A percentile compares a stretch with the other conserved stretches of the same genome.
These are phyloP conservation scores for Gnetum montanum DNA, from an alignment of 75 land plant species.

Conservation along the genomic window DNA sequence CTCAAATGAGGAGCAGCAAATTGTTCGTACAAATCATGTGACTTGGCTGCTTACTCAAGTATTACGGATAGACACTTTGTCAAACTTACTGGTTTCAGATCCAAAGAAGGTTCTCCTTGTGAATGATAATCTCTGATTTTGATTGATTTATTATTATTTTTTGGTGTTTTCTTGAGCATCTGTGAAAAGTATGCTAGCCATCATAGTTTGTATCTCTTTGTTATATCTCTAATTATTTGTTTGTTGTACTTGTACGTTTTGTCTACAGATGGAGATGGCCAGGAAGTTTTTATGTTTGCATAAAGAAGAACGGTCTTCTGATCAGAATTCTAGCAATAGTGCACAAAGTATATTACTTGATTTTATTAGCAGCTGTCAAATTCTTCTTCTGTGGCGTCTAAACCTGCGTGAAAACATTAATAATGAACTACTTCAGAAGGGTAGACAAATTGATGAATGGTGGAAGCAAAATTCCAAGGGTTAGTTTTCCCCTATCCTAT, in stretches of 20 bases:
- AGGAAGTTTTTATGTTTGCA: constrained; percentile 86
- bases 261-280: constrained; percentile 73
- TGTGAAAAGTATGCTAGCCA: too few relatives aligned
- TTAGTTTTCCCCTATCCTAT: constrained; percentile 11
- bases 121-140: neutral
- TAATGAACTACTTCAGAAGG: constrained; percentile 89
- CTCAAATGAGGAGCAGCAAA: constrained; percentile 38
- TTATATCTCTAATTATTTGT: neutral
- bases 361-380: constrained; percentile 92
- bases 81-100: constrained; percentile 58
- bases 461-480: constrained; percentile 93
- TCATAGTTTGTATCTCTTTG: too few relatives aligned
- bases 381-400: constrained; percentile 83
- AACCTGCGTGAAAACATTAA: constrained; percentile 67
- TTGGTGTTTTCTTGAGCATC: too few relatives aligned
- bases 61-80: constrained; percentile 78
- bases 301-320: constrained; percentile 69
- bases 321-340: constrained; percentile 41
- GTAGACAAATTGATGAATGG: constrained; percentile 98
- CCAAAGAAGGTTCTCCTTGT: constrained; percentile 68
- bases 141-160: neutral
- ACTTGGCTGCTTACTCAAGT: constrained; percentile 96
- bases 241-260: neutral
- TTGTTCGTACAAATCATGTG: constrained; percentile 85
- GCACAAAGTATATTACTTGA: constrained; percentile 84